Evolutionary conservation across 371 early-diverging fungal genomes (phyloP).

Genomic region (Saksenaea oblongispora): DNA sequence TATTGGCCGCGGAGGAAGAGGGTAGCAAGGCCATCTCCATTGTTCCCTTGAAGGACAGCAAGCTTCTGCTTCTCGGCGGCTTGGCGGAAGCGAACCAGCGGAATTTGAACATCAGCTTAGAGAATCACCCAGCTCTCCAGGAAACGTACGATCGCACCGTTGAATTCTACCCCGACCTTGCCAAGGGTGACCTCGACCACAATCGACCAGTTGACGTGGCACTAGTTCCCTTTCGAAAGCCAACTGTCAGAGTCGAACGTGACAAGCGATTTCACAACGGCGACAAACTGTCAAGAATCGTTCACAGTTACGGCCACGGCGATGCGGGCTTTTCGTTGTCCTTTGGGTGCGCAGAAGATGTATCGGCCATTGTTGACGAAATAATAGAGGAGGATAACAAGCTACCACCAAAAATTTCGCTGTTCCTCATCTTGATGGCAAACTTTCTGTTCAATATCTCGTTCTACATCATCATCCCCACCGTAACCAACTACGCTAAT

Average conservation of each 20-base stretch:
- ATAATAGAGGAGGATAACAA: neutral
- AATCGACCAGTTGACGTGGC: neutral
- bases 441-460: conserved; percentile 1
- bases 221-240: neutral
- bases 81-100: conserved; percentile 2
- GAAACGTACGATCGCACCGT: neutral
- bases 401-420: neutral
- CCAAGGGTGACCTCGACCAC: neutral
- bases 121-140: neutral
- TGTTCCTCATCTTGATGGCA: neutral
- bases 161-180: neutral
- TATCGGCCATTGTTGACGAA: neutral
- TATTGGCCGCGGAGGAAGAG: neutral
- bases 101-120: neutral
- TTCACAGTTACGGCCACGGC: neutral
- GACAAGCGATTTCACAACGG: neutral
- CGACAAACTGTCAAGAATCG: neutral
- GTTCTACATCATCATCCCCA: neutral
- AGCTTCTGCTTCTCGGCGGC: neutral
- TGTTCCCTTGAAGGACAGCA: neutral
- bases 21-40: neutral
- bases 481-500: neutral
- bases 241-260: neutral
- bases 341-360: neutral
- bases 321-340: neutral